Evolutionary conservation across 163 green algal genomes (phyloP).

Genomic region (Scenedesmus sp.): DNA sequence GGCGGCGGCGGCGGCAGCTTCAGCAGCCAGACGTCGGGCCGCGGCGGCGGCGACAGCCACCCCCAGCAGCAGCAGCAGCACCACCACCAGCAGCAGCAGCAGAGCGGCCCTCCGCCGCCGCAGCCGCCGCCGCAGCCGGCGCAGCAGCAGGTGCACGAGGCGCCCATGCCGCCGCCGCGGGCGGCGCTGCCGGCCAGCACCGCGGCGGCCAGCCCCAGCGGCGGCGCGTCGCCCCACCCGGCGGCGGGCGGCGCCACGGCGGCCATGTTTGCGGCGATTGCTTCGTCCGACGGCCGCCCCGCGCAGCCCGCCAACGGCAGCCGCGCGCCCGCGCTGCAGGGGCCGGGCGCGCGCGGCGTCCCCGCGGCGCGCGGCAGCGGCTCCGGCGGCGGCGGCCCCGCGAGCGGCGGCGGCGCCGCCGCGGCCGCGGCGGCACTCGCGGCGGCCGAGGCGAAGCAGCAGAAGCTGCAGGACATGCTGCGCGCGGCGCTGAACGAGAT

Average conservation of each 20-base stretch:
- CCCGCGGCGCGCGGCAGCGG: too few relatives aligned
- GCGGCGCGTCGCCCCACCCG: not conserved
- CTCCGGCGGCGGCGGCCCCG: too few relatives aligned
- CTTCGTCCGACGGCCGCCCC: not conserved
- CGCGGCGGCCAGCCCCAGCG: not conserved
- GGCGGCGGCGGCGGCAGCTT: not conserved
- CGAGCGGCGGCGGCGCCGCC: not conserved
- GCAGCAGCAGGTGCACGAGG: not conserved
- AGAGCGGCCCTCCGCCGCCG: not conserved
- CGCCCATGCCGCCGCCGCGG: not conserved
- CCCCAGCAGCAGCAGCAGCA: not conserved
- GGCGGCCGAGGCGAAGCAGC: not conserved
- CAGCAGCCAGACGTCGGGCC: too few relatives aligned
- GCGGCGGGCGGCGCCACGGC: not conserved
- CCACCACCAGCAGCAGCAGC: conserved; percentile 10
- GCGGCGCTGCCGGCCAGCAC: not conserved
- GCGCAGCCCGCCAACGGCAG: not conserved
- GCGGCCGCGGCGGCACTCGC: not conserved
- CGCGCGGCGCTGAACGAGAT: not conserved
- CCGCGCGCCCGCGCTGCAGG: not conserved
- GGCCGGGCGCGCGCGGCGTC: not conserved
- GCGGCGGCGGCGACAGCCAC: too few relatives aligned
- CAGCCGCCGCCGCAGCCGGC: not conserved
- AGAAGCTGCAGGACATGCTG: not conserved
- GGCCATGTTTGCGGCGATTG: not conserved